Percentiles rank a stretch among this genome's conserved stretches.
These are phyloP conservation scores for Metschnikowia baotianmanensis DNA, from an alignment of 805 yeast genomes.

Conservation along the genomic window DNA sequence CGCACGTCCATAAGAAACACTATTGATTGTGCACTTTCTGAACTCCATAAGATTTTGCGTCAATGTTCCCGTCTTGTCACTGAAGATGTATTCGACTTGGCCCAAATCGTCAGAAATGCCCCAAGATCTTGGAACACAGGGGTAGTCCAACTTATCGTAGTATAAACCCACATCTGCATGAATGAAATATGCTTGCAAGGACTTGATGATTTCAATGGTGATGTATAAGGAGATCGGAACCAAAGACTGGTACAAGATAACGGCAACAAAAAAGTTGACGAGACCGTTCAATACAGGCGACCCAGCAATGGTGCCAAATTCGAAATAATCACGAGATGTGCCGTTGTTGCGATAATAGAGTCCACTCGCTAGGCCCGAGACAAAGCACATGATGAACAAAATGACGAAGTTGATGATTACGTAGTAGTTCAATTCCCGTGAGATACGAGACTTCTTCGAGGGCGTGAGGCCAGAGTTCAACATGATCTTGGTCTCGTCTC, in stretches of 20 bases:
- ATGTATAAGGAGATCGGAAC: conserved; percentile 80
- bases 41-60: conserved; percentile 85
- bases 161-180: conserved; percentile 70
- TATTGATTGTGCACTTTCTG: conserved; percentile 69
- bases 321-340: conserved; percentile 62
- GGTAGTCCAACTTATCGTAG: conserved; percentile 64
- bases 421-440: conserved; percentile 68
- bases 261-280: conserved; percentile 66
- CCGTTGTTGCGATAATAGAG: conserved; percentile 47
- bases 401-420: conserved; percentile 65
- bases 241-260: conserved; percentile 71
- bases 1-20: conserved; percentile 67
- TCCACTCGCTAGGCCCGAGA: conserved; percentile 71
- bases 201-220: conserved; percentile 75
- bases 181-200: conserved; percentile 73
- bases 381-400: conserved; percentile 64
- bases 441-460: conserved; percentile 69
- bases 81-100: conserved; percentile 76
- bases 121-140: conserved; percentile 82
- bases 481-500: conserved; percentile 79
- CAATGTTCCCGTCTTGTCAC: conserved; percentile 82
- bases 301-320: conserved; percentile 67
- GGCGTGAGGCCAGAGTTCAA: conserved; percentile 79
- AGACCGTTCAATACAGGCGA: conserved; percentile 65
- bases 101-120: conserved; percentile 81